A percentile compares a stretch with the other conserved stretches of the same genome.
These are phyloP conservation scores for Cystobasidium slooffiae DNA, from an alignment of 1,284 basidiomycete species.

Conservation along the genomic window DNA sequence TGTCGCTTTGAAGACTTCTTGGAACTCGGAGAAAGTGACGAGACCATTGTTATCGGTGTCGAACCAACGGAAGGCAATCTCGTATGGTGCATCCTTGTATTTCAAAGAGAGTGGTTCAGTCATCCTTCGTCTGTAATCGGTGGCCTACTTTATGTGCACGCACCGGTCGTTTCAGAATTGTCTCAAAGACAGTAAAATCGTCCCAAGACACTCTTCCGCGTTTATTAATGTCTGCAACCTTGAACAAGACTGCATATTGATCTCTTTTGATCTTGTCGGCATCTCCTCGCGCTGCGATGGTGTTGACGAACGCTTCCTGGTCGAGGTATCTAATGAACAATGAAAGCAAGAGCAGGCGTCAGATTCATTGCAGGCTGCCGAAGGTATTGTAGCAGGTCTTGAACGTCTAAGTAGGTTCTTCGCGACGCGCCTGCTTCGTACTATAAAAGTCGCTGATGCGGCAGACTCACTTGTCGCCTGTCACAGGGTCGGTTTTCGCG, in stretches of 20 bases:
- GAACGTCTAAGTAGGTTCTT: too few species aligned
- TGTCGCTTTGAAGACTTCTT: constrained; percentile 80
- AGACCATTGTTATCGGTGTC: constrained; percentile 86
- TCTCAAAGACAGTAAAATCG: constrained; percentile 92
- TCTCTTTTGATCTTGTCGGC: constrained; percentile 78
- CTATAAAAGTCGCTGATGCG: not conserved
- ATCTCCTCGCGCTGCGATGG: constrained; percentile 83
- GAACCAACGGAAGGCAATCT: constrained; percentile 88
- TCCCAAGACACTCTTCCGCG: constrained; percentile 86
- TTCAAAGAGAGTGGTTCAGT: not conserved
- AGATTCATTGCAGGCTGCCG: too few species aligned
- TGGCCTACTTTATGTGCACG: constrained; percentile 45
- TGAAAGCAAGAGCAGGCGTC: not conserved
- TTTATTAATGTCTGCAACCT: constrained; percentile 79
- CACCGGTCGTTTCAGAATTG: constrained; percentile 67
- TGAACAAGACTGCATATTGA: constrained; percentile 82
- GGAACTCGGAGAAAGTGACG: constrained; percentile 91
- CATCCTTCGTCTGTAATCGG: not conserved
- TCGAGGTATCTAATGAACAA: constrained; percentile 68
- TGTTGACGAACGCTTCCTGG: constrained; percentile 83
- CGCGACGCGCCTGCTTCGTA: not conserved
- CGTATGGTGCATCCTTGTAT: constrained; percentile 48
- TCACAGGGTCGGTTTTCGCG: constrained; percentile 69
- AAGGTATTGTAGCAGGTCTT: too few species aligned
- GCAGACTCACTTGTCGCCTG: constrained; percentile 70